Conservation (phyloP, 2,329 filamentous ascomycete species). For the Pseudodiploospora longispora region DNA sequence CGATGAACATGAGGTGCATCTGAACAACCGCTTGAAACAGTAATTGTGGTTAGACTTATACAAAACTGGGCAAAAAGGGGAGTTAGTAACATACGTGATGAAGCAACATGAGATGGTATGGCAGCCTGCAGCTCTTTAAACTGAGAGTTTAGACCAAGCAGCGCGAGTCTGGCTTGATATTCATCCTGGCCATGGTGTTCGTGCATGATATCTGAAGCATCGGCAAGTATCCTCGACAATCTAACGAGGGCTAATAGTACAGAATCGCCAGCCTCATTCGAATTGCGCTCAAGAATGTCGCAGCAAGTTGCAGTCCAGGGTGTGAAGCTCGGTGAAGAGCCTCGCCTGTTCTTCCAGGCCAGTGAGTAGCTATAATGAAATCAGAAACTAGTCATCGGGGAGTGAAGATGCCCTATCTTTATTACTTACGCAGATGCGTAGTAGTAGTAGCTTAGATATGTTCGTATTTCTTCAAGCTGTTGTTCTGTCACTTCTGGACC, state of each 20-base stretch:
- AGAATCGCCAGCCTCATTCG: conserved; percentile 30
- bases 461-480: conserved; percentile 35
- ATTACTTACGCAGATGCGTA: conserved; percentile 32
- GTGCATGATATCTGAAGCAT: conserved; percentile 26
- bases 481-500: conserved; percentile 8
- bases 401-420: too few species aligned
- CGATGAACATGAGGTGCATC: conserved; percentile 26
- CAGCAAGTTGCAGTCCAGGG: conserved; percentile 38
- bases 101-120: conserved; percentile 27
- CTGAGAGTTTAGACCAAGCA: conserved; percentile 41
- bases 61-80: neutral
- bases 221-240: conserved; percentile 31
- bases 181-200: conserved; percentile 20
- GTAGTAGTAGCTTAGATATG: conserved; percentile 39
- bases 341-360: conserved; percentile 28
- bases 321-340: conserved; percentile 26
- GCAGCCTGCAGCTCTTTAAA: conserved; percentile 30
- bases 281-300: conserved; percentile 32
- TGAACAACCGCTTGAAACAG: conserved; percentile 15
- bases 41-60: conserved; percentile 7
- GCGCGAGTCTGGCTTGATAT: conserved; percentile 35
- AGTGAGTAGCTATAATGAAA: conserved; percentile 26
- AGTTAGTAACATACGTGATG: conserved; percentile 9
- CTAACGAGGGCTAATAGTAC: conserved; percentile 36
- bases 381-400: conserved; percentile 6